Evolutionary conservation across 1,139 yeast species (phyloP).

Genomic region (Hyphopichia fennica): DNA sequence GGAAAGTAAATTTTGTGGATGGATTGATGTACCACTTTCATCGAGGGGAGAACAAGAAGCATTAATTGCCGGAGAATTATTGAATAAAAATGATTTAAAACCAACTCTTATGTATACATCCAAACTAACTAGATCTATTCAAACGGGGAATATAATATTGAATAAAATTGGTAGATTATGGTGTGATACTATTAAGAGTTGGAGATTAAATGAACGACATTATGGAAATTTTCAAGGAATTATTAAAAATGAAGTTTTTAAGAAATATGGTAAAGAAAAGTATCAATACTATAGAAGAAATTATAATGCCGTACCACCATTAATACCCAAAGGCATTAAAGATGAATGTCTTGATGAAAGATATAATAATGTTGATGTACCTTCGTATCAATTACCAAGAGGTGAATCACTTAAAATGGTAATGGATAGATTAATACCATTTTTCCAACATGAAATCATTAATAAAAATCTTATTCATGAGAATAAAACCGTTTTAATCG

Average conservation of each 20-base stretch:
- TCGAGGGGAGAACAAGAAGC: slow-evolving; percentile 66
- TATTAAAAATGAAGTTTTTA: slow-evolving; percentile 54
- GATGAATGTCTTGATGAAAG: slow-evolving; percentile 47
- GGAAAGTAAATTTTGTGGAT: slow-evolving; percentile 72
- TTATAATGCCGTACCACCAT: slow-evolving; percentile 69
- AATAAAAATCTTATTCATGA: slow-evolving; percentile 30
- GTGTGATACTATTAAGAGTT: slow-evolving; percentile 52
- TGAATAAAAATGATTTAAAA: slow-evolving; percentile 33
- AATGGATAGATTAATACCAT: slow-evolving; percentile 59
- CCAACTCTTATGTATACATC: slow-evolving; percentile 68
- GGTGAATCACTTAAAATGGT: slow-evolving; percentile 75
- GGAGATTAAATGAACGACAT: slow-evolving; percentile 80
- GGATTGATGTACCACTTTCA: slow-evolving; percentile 74
- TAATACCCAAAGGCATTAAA: slow-evolving; percentile 21
- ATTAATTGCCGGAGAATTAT: slow-evolving; percentile 53
- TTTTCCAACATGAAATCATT: slow-evolving; percentile 44
- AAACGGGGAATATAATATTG: slow-evolving; percentile 63
- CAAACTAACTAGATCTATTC: slow-evolving; percentile 61
- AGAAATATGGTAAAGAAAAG: slow-evolving; percentile 59
- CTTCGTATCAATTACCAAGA: slow-evolving; percentile 44
- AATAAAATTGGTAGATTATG: slow-evolving; percentile 45
- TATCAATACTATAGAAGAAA: slow-evolving; percentile 70
- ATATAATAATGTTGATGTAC: slow-evolving; percentile 29
- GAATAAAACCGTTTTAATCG: slow-evolving; percentile 54
- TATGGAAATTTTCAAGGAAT: slow-evolving; percentile 78